phyloP scores from a whole-genome alignment of 106 monocot species.

The Dioscorea dumetorum region DNA sequence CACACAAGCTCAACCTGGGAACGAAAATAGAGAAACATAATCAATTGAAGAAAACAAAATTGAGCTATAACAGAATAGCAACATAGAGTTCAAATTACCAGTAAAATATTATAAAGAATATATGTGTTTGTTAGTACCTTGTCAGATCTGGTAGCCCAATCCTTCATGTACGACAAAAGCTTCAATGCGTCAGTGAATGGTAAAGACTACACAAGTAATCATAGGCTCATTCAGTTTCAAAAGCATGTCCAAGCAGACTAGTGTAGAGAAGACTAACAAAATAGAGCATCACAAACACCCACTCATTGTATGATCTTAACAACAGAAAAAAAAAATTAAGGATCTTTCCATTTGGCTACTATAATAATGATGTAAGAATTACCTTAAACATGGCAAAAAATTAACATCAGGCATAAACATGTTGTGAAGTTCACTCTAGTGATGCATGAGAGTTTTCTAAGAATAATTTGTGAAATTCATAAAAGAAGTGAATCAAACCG shows the following conservation, averaged over 20 bases:
- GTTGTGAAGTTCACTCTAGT: no score
- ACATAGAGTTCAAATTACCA: background rate
- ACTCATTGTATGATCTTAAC: background rate
- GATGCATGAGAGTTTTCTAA: no score
- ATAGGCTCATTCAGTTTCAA: background rate
- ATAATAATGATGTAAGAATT: background rate
- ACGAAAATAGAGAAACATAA: no score
- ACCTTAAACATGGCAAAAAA: background rate
- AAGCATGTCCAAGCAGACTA: background rate
- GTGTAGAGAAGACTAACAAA: background rate
- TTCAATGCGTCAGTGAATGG: constrained; percentile 89
- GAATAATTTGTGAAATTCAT: no score
- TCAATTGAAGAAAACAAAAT: background rate
- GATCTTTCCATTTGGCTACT: background rate
- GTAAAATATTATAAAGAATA: background rate
- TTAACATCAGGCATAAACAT: no score
- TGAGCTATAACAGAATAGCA: background rate
- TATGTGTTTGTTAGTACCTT: constrained; percentile 25
- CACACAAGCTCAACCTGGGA: constrained; percentile 83
- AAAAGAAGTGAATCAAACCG: no score
- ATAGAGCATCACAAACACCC: no score
- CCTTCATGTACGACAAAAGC: constrained; percentile 80
- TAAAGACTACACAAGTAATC: constrained; percentile 57
- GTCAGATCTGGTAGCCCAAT: constrained; percentile 61
- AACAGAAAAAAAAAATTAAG: background rate